A percentile compares a stretch with the other conserved stretches of the same genome.
Conservation (phyloP, 768 basidiomycete species). For the Strobilomyces dryophilus region DNA sequence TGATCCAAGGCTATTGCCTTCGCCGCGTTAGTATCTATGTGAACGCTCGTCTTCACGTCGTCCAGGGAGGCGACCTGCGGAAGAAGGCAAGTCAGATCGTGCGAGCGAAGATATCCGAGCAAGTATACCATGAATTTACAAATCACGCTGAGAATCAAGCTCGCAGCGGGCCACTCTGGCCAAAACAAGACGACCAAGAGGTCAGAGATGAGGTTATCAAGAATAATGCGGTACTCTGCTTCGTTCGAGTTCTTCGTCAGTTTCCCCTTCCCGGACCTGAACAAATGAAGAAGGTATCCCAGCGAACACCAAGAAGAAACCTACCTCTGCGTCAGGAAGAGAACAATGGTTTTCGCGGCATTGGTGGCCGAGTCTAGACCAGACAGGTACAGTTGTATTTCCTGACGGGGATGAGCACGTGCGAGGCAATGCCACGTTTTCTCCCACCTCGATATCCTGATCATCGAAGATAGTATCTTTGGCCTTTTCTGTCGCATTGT, state of each 20-base stretch:
- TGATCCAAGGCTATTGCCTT: constrained; percentile 92
- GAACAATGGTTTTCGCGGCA: constrained; percentile 79
- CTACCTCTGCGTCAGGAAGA: constrained; percentile 69
- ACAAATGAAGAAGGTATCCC: constrained; percentile 1
- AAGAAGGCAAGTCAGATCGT: not conserved
- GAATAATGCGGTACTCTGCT: constrained; percentile 87
- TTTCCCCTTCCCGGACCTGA: constrained; percentile 81
- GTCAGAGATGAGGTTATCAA: constrained; percentile 89
- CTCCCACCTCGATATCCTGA: constrained; percentile 55
- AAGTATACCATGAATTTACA: constrained; percentile 77
- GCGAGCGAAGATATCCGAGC: not conserved
- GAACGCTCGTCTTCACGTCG: constrained; percentile 65
- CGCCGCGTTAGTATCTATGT: constrained; percentile 74
- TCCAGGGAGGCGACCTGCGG: constrained; percentile 75
- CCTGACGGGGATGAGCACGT: constrained; percentile 36
- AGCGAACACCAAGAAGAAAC: not conserved
- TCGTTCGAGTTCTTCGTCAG: constrained; percentile 89
- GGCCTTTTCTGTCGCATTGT: constrained; percentile 48
- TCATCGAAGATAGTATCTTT: constrained; percentile 61
- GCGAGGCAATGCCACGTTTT: not conserved
- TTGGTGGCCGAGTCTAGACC: constrained; percentile 80
- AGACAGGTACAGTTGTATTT: constrained; percentile 64
- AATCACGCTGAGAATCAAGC: constrained; percentile 72
- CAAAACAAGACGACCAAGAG: constrained; percentile 83
- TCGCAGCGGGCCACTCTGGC: constrained; percentile 97